Evolutionary conservation across 2,329 filamentous ascomycete genomes (phyloP).

Genomic region (Amauroascus niger): DNA sequence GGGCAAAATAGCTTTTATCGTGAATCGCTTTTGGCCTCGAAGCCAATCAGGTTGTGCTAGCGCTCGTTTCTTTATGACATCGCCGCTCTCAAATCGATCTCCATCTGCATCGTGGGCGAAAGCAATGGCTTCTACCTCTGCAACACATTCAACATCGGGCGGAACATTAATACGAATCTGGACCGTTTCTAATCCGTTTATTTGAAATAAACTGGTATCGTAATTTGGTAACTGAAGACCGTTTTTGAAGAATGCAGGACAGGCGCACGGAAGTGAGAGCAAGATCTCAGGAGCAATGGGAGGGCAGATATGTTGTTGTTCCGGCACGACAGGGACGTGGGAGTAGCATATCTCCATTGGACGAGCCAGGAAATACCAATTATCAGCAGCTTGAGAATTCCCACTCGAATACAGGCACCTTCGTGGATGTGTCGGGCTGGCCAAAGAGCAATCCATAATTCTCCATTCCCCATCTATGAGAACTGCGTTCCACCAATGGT

Average conservation of each 20-base stretch:
- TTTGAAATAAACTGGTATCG: constrained; percentile 72
- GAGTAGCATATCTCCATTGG: constrained; percentile 92
- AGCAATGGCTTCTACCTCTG: constrained; percentile 78
- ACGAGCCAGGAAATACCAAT: constrained; percentile 86
- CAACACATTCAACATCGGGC: constrained; percentile 78
- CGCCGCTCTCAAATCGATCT: constrained; percentile 86
- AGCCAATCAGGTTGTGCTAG: constrained; percentile 89
- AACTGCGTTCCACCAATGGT: constrained; percentile 97
- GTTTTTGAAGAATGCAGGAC: constrained; percentile 80
- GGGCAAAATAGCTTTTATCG: constrained; percentile 82
- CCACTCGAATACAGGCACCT: constrained; percentile 66
- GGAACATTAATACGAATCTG: constrained; percentile 84
- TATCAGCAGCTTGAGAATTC: constrained; percentile 61
- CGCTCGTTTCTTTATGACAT: constrained; percentile 73
- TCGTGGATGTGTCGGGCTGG: constrained; percentile 79
- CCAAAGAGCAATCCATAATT: constrained; percentile 87
- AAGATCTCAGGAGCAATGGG: constrained; percentile 77
- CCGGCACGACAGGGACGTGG: constrained; percentile 76
- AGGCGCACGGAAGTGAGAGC: constrained; percentile 74
- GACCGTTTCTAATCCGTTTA: constrained; percentile 88
- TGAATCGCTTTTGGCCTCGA: constrained; percentile 77
- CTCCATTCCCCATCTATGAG: constrained; percentile 92
- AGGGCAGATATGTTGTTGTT: constrained; percentile 88
- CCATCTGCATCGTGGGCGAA: constrained; percentile 78
- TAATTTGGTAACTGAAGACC: constrained; percentile 72